These are phyloP conservation scores for Aspergillus brunneoviolaceus DNA, from an alignment of 2,329 filamentous ascomycete genomes.

Conservation along the genomic window DNA sequence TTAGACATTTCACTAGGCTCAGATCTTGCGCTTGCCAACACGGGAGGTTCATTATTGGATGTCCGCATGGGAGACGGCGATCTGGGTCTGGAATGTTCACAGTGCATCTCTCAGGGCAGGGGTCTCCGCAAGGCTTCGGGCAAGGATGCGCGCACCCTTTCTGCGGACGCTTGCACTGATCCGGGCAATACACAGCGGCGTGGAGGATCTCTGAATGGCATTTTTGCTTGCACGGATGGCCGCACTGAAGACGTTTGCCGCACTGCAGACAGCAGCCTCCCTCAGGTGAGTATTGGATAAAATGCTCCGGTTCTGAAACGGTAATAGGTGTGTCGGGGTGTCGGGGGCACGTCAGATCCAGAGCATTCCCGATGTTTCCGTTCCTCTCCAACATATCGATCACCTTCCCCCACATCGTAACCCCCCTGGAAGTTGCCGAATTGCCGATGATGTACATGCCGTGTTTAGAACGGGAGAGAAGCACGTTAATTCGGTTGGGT, in stretches of 20 bases:
- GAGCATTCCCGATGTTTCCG: constrained; percentile 49
- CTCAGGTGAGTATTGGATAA: constrained; percentile 57
- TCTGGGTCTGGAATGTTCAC: constrained; percentile 8
- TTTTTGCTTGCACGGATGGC: constrained; percentile 46
- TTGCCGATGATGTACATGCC: constrained; percentile 73
- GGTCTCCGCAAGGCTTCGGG: constrained; percentile 41
- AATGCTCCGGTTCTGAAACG: constrained; percentile 58
- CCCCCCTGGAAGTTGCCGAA: constrained; percentile 53
- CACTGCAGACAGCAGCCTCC: constrained; percentile 60
- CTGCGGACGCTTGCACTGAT: constrained; percentile 39
- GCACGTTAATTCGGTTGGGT: constrained; percentile 67
- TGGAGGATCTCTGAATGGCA: constrained; percentile 50
- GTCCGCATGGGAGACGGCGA: constrained; percentile 28
- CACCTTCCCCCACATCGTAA: constrained; percentile 65
- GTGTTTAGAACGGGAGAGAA: constrained; percentile 65
- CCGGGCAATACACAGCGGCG: constrained; percentile 40
- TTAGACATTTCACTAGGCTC: constrained; percentile 50
- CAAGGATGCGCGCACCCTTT: constrained; percentile 46
- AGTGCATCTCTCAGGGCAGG: constrained; percentile 39
- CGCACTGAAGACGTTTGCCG: constrained; percentile 44
- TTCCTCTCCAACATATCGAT: constrained; percentile 50
- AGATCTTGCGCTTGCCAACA: constrained; percentile 49
- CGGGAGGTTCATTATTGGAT: constrained; percentile 25
- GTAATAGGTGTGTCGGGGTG: constrained; percentile 55
- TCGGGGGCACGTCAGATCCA: constrained; percentile 61